These are phyloP conservation scores for Calonectria pauciramosa DNA, from an alignment of 2,329 filamentous ascomycete species.

Conservation along the genomic window DNA sequence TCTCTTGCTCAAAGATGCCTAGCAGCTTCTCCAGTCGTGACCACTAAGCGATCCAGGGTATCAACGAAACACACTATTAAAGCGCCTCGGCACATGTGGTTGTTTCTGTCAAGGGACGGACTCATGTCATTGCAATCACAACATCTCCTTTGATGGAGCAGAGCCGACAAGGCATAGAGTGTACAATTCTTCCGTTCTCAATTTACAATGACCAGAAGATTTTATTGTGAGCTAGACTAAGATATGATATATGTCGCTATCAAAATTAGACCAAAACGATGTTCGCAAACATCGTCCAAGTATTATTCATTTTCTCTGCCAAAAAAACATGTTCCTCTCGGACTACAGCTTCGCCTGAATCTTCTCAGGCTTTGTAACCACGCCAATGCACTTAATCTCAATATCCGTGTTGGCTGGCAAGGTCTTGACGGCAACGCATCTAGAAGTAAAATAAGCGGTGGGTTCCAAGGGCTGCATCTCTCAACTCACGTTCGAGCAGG, in stretches of 20 bases:
- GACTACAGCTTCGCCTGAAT: slow-evolving; percentile 35
- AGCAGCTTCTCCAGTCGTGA: not conserved
- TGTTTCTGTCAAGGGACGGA: no score
- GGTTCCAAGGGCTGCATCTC: no score
- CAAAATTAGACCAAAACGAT: not conserved
- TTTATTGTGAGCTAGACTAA: not conserved
- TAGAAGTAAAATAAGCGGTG: slow-evolving; percentile 15
- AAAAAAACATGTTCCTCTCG: not conserved
- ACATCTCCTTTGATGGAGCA: no score
- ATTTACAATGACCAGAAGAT: not conserved
- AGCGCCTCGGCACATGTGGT: not conserved
- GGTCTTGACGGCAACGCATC: slow-evolving; percentile 50
- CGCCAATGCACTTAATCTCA: slow-evolving; percentile 48
- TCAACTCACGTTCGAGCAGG: slow-evolving; percentile 53
- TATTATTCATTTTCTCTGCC: not conserved
- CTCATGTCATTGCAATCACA: no score
- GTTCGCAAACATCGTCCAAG: not conserved
- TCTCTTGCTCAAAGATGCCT: not conserved
- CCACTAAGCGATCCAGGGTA: not conserved
- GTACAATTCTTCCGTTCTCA: not conserved
- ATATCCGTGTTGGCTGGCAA: slow-evolving; percentile 47
- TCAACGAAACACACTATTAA: no score
- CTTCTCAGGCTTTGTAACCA: slow-evolving; percentile 35
- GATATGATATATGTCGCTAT: not conserved
- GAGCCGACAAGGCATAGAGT: no score